Conservation (phyloP, 2,329 filamentous ascomycete species). For the Aspergillus sp. region DNA sequence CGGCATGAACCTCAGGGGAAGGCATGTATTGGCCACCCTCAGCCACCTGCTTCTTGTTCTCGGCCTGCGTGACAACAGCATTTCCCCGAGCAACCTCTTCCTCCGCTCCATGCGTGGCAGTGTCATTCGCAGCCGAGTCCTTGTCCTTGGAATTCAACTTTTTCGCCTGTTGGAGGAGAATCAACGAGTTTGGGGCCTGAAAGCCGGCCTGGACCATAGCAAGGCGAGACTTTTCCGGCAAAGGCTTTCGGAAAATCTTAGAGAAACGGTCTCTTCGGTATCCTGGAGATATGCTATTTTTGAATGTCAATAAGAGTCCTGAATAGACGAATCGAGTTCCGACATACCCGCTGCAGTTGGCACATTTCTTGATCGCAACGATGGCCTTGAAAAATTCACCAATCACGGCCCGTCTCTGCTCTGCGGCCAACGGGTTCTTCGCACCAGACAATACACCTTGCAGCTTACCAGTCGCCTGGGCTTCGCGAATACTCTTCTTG, state of each 20-base stretch:
- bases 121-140: conserved; percentile 24
- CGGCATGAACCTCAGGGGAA: conserved; percentile 76
- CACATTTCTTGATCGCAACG: conserved; percentile 66
- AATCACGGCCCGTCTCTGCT: conserved; percentile 71
- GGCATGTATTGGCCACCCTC: conserved; percentile 67
- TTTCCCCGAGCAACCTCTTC: conserved; percentile 57
- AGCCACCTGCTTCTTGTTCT: conserved; percentile 32
- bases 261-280: conserved; percentile 88
- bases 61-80: conserved; percentile 37
- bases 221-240: conserved; percentile 70
- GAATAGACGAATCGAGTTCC: neutral
- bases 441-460: conserved; percentile 46
- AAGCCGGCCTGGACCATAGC: conserved; percentile 71
- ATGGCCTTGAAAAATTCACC: conserved; percentile 79
- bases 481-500: conserved; percentile 64
- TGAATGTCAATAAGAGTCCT: conserved; percentile 16
- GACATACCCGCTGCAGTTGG: conserved; percentile 56
- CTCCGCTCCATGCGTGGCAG: conserved; percentile 54
- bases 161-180: conserved; percentile 53
- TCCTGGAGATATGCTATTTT: conserved; percentile 66
- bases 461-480: conserved; percentile 47
- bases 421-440: conserved; percentile 81
- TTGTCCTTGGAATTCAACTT: conserved; percentile 34
- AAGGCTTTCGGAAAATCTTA: conserved; percentile 86
- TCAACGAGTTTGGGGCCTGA: conserved; percentile 67